Conservation (phyloP, 257 asterid genomes). For the Solanum bukasovii region DNA sequence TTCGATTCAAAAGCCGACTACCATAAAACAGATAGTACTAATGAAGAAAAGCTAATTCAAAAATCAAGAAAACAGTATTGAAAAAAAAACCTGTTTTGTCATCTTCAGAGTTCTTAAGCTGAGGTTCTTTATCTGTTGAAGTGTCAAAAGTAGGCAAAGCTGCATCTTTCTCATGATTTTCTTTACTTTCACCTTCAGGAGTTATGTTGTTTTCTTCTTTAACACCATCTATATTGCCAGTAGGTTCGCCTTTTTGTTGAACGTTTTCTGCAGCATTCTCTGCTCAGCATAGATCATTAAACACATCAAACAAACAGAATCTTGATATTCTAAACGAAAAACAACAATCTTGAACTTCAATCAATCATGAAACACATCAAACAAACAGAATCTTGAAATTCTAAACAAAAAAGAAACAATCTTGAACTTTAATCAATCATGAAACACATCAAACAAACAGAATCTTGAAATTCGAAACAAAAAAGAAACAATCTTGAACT, state of each 20-base stretch:
- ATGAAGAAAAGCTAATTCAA: neutral
- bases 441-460: neutral
- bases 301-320: neutral
- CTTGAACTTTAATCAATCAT: neutral
- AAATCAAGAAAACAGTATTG: neutral
- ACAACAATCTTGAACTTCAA: neutral
- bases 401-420: neutral
- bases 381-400: neutral
- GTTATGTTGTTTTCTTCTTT: slow-evolving; percentile 15
- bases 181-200: slow-evolving; percentile 17
- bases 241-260: slow-evolving; percentile 5
- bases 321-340: neutral
- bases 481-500: neutral
- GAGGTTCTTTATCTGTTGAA: neutral
- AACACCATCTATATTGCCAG: neutral
- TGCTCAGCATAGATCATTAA: slow-evolving; percentile 5
- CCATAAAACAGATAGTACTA: neutral
- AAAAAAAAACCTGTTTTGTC: slow-evolving; percentile 24
- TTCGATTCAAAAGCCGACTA: neutral
- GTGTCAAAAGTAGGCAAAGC: slow-evolving; percentile 4
- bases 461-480: neutral
- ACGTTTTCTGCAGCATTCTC: slow-evolving; percentile 11
- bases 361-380: neutral
- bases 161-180: slow-evolving; percentile 12
- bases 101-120: neutral